phyloP scores from a whole-genome alignment of 2,329 filamentous ascomycete genomes.

The Penicillium sumatraense region DNA sequence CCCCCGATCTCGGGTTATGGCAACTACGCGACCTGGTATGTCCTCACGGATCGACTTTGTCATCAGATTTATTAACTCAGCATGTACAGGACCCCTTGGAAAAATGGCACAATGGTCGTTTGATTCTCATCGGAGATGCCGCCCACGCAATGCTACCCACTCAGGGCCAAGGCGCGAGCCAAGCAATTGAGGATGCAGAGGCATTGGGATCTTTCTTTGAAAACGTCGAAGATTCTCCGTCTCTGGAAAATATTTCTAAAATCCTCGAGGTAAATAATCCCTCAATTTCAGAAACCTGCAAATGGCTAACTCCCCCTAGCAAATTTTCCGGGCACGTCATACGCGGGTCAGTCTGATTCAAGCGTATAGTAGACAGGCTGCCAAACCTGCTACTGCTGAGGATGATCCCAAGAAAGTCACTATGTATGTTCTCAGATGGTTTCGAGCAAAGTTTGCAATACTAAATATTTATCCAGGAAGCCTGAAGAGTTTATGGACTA shows the following conservation, averaged over 20 bases:
- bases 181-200: slow-evolving; percentile 57
- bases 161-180: slow-evolving; percentile 32
- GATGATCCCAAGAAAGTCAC: slow-evolving; percentile 9
- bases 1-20: slow-evolving; percentile 45
- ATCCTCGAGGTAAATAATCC: slow-evolving; percentile 11
- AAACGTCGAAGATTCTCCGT: slow-evolving; percentile 5
- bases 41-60: slow-evolving; percentile 30
- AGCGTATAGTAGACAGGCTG: slow-evolving; percentile 18
- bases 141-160: slow-evolving; percentile 24
- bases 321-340: slow-evolving; percentile 16
- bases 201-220: slow-evolving; percentile 20
- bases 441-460: not conserved
- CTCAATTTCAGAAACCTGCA: not conserved
- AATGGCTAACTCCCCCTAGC: not conserved
- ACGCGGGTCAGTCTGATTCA: slow-evolving; percentile 18
- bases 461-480: slow-evolving; percentile 3
- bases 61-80: not conserved
- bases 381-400: slow-evolving; percentile 14
- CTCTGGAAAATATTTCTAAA: not conserved
- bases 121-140: slow-evolving; percentile 22
- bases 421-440: slow-evolving; percentile 7
- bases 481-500: slow-evolving; percentile 23
- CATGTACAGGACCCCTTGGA: slow-evolving; percentile 31
- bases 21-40: slow-evolving; percentile 49
- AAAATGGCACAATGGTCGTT: slow-evolving; percentile 37